These are phyloP conservation scores for Ceratonia siliqua DNA, from an alignment of 306 rosid genomes.

Conservation along the genomic window DNA sequence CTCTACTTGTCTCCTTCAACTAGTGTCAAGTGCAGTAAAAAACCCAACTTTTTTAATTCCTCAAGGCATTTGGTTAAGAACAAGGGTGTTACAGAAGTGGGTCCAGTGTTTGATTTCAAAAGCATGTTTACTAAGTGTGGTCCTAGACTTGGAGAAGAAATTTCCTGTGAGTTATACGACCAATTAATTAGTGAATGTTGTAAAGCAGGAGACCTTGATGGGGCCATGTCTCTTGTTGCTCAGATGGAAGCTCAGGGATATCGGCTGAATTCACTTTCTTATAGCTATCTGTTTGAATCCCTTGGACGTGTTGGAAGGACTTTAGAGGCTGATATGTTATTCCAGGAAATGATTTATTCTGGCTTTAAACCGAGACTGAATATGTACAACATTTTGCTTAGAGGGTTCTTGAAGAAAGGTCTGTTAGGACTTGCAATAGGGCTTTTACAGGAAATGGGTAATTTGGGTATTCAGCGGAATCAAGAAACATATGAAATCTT, in stretches of 20 bases:
- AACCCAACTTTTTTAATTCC: constrained; percentile 13
- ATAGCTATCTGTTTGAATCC: constrained; percentile 55
- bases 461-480: constrained; percentile 40
- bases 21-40: constrained; percentile 17
- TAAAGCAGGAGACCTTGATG: constrained; percentile 54
- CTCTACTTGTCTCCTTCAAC: constrained; percentile 23
- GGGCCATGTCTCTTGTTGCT: constrained; percentile 60
- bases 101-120: constrained; percentile 21
- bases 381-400: constrained; percentile 62
- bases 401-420: constrained; percentile 74
- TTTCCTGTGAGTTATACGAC: constrained; percentile 46
- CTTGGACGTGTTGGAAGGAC: constrained; percentile 73
- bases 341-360: constrained; percentile 58
- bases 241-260: constrained; percentile 61
- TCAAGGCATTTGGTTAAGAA: constrained; percentile 18
- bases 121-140: constrained; percentile 5
- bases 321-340: constrained; percentile 68
- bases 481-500: constrained; percentile 62
- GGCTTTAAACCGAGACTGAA: constrained; percentile 55
- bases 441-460: constrained; percentile 51
- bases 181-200: constrained; percentile 49
- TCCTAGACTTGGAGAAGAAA: constrained; percentile 44
- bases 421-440: constrained; percentile 53
- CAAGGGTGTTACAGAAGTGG: constrained; percentile 28
- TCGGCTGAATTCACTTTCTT: constrained; percentile 44